Conservation (phyloP, 2,329 filamentous ascomycete genomes). For the Alternaria sp. region DNA sequence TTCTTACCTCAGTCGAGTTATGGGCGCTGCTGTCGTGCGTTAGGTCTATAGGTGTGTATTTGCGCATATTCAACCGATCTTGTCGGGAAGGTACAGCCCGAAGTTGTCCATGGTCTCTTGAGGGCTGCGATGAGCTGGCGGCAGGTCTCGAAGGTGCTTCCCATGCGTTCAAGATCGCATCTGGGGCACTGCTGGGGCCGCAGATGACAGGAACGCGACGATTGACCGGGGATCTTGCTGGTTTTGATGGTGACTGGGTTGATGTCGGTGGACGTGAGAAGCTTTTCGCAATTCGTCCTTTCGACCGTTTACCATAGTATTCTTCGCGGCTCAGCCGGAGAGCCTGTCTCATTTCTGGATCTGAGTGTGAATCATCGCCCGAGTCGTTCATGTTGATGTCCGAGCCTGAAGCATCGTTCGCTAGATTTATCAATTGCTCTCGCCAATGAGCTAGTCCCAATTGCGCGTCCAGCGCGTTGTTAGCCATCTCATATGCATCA, state of each 20-base stretch:
- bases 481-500: conserved; percentile 16
- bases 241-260: not conserved
- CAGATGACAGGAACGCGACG: not conserved
- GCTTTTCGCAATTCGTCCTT: not conserved
- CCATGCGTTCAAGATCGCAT: not conserved
- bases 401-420: not conserved
- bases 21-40: not conserved
- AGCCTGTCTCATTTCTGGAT: not conserved
- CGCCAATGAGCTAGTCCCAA: conserved; percentile 20
- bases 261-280: not conserved
- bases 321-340: conserved; percentile 4
- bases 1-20: not conserved
- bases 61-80: not conserved
- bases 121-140: not conserved
- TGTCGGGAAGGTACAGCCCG: not conserved
- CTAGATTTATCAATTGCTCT: not conserved
- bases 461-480: not conserved
- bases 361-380: not conserved
- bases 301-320: not conserved
- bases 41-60: not conserved
- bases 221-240: not conserved
- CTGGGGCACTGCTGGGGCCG: not conserved
- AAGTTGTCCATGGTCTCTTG: not conserved
- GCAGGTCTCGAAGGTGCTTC: not conserved
- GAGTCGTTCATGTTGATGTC: not conserved